Conservation (phyloP, 1,284 basidiomycete genomes). For the Apiotrichum gracile region DNA sequence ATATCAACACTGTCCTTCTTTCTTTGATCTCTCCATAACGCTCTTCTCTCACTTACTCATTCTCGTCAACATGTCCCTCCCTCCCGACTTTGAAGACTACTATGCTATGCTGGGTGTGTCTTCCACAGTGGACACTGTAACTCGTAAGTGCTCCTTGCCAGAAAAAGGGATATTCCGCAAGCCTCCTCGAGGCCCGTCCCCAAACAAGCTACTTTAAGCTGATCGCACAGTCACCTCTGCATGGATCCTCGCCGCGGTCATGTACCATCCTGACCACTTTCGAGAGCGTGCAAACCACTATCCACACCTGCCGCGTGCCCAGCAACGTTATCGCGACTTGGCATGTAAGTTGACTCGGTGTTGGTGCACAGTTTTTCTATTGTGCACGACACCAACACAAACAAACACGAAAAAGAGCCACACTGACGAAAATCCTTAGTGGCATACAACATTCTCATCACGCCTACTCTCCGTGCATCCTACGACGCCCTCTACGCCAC, state of each 20-base stretch:
- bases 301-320: not conserved
- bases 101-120: not conserved
- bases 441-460: not conserved
- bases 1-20: no score
- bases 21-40: not conserved
- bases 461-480: not conserved
- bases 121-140: not conserved
- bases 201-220: no score
- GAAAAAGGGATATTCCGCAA: no score
- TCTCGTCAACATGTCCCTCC: not conserved
- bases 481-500: not conserved
- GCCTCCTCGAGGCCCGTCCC: not conserved
- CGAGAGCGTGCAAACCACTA: not conserved
- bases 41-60: not conserved
- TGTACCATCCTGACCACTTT: not conserved
- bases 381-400: no score
- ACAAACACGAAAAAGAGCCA: no score
- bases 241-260: not conserved
- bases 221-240: not conserved
- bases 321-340: not conserved
- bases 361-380: no score
- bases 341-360: not conserved
- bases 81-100: not conserved
- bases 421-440: not conserved
- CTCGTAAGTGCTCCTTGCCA: no score